These are phyloP conservation scores for Aegilops tauschii DNA, from an alignment of 176 grass and related monocot genomes.

Conservation along the genomic window DNA sequence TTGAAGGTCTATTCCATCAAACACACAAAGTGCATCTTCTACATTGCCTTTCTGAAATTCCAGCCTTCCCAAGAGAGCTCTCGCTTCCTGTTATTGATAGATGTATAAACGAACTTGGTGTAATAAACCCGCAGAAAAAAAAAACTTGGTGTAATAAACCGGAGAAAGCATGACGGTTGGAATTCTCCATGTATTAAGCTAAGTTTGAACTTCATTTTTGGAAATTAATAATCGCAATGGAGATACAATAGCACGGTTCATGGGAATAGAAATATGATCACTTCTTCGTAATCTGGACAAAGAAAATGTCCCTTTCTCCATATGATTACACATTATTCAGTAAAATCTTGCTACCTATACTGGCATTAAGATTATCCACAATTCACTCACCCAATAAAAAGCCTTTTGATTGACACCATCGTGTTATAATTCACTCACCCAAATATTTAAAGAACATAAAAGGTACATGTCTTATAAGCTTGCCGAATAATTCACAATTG, in stretches of 20 bases:
- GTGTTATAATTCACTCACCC: too few relatives aligned
- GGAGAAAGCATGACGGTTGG: neutral
- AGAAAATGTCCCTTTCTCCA: neutral
- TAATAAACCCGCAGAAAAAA: neutral
- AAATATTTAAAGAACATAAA: neutral
- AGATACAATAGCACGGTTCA: too few relatives aligned
- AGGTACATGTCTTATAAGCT: neutral
- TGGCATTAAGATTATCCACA: neutral
- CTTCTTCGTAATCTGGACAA: neutral
- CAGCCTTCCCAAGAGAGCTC: constrained; percentile 77
- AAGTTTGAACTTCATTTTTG: neutral
- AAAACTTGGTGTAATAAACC: neutral
- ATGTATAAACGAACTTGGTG: neutral
- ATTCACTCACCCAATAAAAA: neutral
- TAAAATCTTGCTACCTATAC: neutral
- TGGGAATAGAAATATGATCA: neutral
- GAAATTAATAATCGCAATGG: neutral
- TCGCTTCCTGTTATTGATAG: constrained; percentile 56
- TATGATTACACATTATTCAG: neutral
- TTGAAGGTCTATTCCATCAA: constrained; percentile 91
- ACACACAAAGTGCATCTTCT: constrained; percentile 79
- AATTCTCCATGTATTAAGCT: neutral
- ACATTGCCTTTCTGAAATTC: constrained; percentile 96
- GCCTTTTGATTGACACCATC: neutral
- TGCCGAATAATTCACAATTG: neutral